Base-by-base conservation (phyloP, 352 stramenopile species). In the Heterotrichella gracilis region DNA sequence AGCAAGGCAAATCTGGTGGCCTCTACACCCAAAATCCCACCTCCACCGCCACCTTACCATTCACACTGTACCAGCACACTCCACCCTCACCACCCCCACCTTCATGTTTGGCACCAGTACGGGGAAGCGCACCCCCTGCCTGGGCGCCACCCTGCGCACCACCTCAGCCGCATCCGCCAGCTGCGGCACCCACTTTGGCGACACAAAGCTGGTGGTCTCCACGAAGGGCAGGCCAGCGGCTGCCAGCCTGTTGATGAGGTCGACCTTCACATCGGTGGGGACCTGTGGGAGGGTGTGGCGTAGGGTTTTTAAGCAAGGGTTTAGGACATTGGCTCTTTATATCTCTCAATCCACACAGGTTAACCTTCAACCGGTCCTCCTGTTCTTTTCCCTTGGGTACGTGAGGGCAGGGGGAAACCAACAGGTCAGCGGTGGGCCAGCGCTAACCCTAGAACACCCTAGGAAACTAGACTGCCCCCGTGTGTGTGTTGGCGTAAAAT, bases 11-110 rank as follows among this genome's bases (percentile, higher is more conserved):
- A 96, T 9, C 85, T 82, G 64, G 86, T 93, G 2, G 85, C 80
- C 77, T 96, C 89, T 69, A 96, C 90, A n/a, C n/a, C n/a, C n/a
- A n/a, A n/a, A n/a, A n/a, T 3, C 79, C 85, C 89, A 96, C 96
- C 82, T 90, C 69, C 63, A 40, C 17, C 19, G 64, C 13, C 64
- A 64, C 71, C 0, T n/a, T 9, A 13, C n/a, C 64, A 39, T 17
- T 9, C n/a, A n/a, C n/a, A n/a, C n/a, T n/a, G n/a, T n/a, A n/a
- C n/a, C n/a, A n/a, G 14, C 9, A 24, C 21, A 53, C 21, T n/a
- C 74, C 20, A 69, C 25, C 71, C n/a, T 24, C 53, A 40, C 39
- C 17, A 14, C 39, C 72, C 25, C 71, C 20, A 64, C 17, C 2
- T 66, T n/a, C n/a, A n/a, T n/a, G n/a, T n/a, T n/a, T n/a, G n/a